A percentile compares a stretch with the other conserved stretches of the same genome.
These are phyloP conservation scores for Penicillium macrosclerotiorum DNA, from an alignment of 495 filamentous ascomycete species.

Conservation along the genomic window DNA sequence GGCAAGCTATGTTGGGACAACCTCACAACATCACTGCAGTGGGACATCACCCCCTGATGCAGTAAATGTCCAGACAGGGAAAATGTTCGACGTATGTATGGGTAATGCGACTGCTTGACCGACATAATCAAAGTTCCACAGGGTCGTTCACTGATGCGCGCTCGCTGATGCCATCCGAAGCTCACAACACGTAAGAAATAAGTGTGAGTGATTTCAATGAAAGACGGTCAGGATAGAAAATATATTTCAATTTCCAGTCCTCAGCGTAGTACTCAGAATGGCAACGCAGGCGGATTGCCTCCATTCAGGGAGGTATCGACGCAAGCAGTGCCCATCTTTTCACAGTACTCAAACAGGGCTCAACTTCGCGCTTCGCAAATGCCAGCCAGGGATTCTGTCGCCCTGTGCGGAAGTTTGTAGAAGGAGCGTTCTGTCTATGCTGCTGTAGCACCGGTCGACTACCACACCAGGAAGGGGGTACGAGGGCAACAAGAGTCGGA, in stretches of 20 bases:
- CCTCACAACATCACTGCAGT: constrained; percentile 9
- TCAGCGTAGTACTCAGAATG: constrained; percentile 36
- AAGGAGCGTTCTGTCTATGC: constrained; percentile 44
- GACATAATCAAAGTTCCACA: constrained; percentile 35
- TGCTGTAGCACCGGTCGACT: constrained; percentile 21
- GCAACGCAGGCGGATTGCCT: constrained; percentile 22
- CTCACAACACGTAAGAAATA: constrained; percentile 22
- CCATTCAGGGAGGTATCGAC: constrained; percentile 10
- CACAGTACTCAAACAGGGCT: constrained; percentile 44
- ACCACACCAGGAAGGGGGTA: constrained; percentile 27
- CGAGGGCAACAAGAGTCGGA: constrained; percentile 29
- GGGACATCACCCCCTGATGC: constrained; percentile 24
- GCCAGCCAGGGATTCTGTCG: constrained; percentile 26
- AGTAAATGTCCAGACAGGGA: constrained; percentile 10
- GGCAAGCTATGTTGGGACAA: neutral
- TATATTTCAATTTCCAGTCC: constrained; percentile 26
- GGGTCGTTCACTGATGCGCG: constrained; percentile 60
- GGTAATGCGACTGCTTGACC: too few species aligned
- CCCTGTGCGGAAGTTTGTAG: constrained; percentile 28
- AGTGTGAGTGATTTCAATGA: constrained; percentile 21
- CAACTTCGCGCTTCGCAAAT: constrained; percentile 44
- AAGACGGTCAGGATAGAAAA: constrained; percentile 21
- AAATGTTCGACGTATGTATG: neutral
- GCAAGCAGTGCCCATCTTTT: constrained; percentile 21
- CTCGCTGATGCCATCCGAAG: constrained; percentile 55